Evolutionary conservation across 371 early-diverging fungal genomes (phyloP).

Genomic region (Haplosporangium sp.): DNA sequence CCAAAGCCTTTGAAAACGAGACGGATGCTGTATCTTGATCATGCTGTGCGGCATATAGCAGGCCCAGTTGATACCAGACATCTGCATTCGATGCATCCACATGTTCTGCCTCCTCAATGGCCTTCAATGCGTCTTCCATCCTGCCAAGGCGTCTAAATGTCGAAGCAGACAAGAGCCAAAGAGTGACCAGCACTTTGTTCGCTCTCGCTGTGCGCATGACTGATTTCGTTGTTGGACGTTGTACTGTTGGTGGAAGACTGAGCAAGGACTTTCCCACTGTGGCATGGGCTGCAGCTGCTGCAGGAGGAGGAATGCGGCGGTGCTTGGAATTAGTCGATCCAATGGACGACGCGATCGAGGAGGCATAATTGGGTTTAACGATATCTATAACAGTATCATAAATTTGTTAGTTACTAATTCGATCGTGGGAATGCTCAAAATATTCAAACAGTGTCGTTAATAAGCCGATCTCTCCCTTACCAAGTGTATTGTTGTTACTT

Average conservation of each 20-base stretch:
- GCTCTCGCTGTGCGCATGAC: conserved; percentile 58
- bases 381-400: conserved; percentile 27
- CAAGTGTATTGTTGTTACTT: conserved; percentile 23
- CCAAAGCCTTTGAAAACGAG: conserved; percentile 66
- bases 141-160: conserved; percentile 66
- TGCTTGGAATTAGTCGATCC: conserved; percentile 45
- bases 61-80: conserved; percentile 73
- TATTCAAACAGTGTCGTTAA: neutral
- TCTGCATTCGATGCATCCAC: conserved; percentile 64
- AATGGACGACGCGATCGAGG: conserved; percentile 54
- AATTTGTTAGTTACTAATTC: no score
- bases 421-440: no score
- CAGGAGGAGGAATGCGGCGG: conserved; percentile 12
- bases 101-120: conserved; percentile 75
- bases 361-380: conserved; percentile 55
- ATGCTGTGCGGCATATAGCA: conserved; percentile 57
- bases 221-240: conserved; percentile 23
- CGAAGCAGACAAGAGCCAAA: conserved; percentile 75
- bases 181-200: conserved; percentile 58
- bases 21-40: conserved; percentile 61
- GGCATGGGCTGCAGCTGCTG: neutral
- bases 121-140: conserved; percentile 71
- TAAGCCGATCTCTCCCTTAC: conserved; percentile 3
- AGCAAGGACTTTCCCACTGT: conserved; percentile 16
- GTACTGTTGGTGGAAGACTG: conserved; percentile 22